Conservation (phyloP, 2,329 filamentous ascomycete genomes). For the Talaromyces sp. region DNA sequence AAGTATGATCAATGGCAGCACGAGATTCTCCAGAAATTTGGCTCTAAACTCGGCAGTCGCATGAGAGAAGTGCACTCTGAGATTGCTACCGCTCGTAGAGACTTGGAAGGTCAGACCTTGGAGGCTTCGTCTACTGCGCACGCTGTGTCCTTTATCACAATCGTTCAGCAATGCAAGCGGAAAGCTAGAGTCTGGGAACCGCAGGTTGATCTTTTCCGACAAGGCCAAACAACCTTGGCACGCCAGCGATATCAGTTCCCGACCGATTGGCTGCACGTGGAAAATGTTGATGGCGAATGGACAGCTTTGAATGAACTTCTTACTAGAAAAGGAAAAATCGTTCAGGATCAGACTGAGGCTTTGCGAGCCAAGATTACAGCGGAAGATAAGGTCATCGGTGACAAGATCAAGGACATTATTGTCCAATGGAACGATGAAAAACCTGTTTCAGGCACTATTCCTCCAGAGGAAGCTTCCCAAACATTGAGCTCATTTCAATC, state of each 20-base stretch:
- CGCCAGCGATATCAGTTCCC: slow-evolving; percentile 93
- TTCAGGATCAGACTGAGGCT: slow-evolving; percentile 93
- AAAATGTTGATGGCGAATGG: slow-evolving; percentile 97
- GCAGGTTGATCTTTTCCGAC: slow-evolving; percentile 91
- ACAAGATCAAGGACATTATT: slow-evolving; percentile 82
- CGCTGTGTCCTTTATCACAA: slow-evolving; percentile 96
- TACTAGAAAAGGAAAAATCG: slow-evolving; percentile 86
- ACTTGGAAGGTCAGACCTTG: slow-evolving; percentile 86
- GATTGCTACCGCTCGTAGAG: slow-evolving; percentile 81
- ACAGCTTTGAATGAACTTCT: slow-evolving; percentile 87
- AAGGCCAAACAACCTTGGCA: slow-evolving; percentile 87
- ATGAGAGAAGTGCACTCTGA: slow-evolving; percentile 92
- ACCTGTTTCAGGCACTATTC: slow-evolving; percentile 89
- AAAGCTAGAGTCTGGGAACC: slow-evolving; percentile 93
- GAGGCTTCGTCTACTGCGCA: slow-evolving; percentile 94
- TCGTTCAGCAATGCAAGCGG: slow-evolving; percentile 91
- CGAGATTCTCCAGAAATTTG: slow-evolving; percentile 92
- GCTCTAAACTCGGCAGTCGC: slow-evolving; percentile 76
- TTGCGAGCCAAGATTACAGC: slow-evolving; percentile 90
- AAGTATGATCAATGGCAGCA: slow-evolving; percentile 99
- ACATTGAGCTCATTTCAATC: slow-evolving; percentile 78
- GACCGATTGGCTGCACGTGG: slow-evolving; percentile 88
- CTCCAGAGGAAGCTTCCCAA: slow-evolving; percentile 79
- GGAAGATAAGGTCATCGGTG: slow-evolving; percentile 84
- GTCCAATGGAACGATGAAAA: slow-evolving; percentile 93